phyloP scores from a whole-genome alignment of 148 eudicot genomes.

The Camellia granthamiana region DNA sequence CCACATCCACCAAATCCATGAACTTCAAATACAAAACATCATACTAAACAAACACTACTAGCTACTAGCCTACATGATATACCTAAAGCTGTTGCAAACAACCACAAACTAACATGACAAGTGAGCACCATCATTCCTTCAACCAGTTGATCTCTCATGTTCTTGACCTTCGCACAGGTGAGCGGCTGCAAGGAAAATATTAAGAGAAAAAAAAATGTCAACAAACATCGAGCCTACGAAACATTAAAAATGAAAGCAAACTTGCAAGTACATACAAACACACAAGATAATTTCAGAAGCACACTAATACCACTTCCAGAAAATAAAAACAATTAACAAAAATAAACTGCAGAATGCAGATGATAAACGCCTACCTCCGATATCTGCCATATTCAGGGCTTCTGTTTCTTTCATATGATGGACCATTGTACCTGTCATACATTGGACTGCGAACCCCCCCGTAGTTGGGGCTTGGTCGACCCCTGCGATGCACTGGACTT shows the following conservation, averaged over 20 bases:
- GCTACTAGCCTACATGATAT: background rate
- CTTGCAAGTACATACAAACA: background rate
- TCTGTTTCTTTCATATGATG: conserved; percentile 49
- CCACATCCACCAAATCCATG: background rate
- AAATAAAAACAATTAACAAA: background rate
- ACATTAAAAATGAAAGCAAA: background rate
- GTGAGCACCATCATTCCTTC: background rate
- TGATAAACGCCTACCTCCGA: conserved; percentile 42
- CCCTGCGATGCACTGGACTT: conserved; percentile 56
- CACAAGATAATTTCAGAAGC: background rate
- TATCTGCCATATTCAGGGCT: conserved; percentile 61
- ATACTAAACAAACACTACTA: background rate
- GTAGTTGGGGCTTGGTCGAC: conserved; percentile 74
- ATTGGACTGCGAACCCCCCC: conserved; percentile 52
- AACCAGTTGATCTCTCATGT: background rate
- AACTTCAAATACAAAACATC: conserved; percentile 3
- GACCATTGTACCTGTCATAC: conserved; percentile 51
- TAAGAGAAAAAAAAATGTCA: background rate
- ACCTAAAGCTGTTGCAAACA: conserved; percentile 7
- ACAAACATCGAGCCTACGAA: background rate
- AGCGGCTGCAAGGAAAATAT: conserved; percentile 46
- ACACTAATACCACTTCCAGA: background rate
- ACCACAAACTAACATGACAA: conserved; percentile 5
- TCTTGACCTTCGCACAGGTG: conserved; percentile 67
- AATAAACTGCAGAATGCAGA: background rate